phyloP scores from a whole-genome alignment of 225 moss, liverwort and hornwort genomes.

The Thuidium tamariscinum region DNA sequence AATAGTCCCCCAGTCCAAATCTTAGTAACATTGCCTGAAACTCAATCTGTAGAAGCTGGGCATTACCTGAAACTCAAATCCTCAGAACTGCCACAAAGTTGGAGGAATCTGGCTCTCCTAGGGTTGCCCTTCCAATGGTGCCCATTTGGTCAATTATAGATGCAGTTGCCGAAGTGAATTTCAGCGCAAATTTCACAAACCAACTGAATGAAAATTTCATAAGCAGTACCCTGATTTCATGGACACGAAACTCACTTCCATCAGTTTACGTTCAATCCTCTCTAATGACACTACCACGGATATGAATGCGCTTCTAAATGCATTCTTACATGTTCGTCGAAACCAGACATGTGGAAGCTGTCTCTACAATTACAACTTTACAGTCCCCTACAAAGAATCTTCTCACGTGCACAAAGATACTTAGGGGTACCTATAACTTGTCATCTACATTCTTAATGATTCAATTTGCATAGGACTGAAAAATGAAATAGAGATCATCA shows the following conservation, averaged over 20 bases:
- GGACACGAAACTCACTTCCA: not conserved
- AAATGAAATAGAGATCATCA: not conserved
- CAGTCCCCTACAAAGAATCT: not conserved
- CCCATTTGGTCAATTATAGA: not conserved
- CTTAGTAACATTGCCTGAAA: not conserved
- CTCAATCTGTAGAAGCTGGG: too few species aligned
- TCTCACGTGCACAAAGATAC: not conserved
- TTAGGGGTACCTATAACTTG: not conserved
- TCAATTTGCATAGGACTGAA: not conserved
- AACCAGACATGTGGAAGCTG: not conserved
- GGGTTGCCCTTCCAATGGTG: not conserved
- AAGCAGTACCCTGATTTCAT: not conserved
- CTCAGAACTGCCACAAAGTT: not conserved
- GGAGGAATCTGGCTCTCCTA: not conserved
- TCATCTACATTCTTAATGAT: not conserved
- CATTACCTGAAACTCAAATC: not conserved
- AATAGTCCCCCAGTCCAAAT: not conserved
- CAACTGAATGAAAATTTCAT: too few species aligned
- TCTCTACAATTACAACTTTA: not conserved
- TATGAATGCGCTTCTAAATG: not conserved
- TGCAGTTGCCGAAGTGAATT: too few species aligned
- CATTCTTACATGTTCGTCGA: not conserved
- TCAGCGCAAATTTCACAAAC: not conserved
- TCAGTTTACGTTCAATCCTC: not conserved
- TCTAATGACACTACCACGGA: not conserved